A percentile compares a stretch with the other conserved stretches of the same genome.
phyloP scores from a whole-genome alignment of 805 yeast genomes.

The Candida sakaeoensis region DNA sequence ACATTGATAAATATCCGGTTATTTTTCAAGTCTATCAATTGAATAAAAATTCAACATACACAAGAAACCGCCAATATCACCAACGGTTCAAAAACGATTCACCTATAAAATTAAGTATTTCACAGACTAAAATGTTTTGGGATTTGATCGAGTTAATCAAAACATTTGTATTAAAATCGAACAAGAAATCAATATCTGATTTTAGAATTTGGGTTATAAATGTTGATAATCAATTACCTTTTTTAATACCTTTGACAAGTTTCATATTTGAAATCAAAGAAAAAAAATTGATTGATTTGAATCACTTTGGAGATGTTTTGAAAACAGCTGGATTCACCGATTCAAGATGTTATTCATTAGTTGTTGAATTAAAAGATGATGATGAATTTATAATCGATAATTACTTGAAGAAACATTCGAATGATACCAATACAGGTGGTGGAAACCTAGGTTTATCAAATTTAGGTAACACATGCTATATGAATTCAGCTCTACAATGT shows the following conservation, averaged over 20 bases:
- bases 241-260: slow-evolving; percentile 19
- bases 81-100: slow-evolving; percentile 5
- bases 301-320: slow-evolving; percentile 20
- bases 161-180: slow-evolving; percentile 17
- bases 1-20: slow-evolving; percentile 33
- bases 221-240: slow-evolving; percentile 20
- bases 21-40: slow-evolving; percentile 32
- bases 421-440: slow-evolving; percentile 14
- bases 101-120: slow-evolving; percentile 18
- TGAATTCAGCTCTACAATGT: slow-evolving; percentile 94
- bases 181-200: slow-evolving; percentile 13
- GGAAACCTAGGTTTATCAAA: slow-evolving; percentile 62
- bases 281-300: slow-evolving; percentile 26
- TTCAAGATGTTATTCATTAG: slow-evolving; percentile 20
- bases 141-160: slow-evolving; percentile 28
- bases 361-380: slow-evolving; percentile 25
- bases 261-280: slow-evolving; percentile 27
- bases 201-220: slow-evolving; percentile 38
- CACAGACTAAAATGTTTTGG: slow-evolving; percentile 32
- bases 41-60: slow-evolving; percentile 14
- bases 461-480: slow-evolving; percentile 88
- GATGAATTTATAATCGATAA: slow-evolving; percentile 22
- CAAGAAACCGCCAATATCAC: slow-evolving; percentile 8
- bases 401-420: background rate
- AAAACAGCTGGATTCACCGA: slow-evolving; percentile 27